Evolutionary conservation across 1,284 basidiomycete genomes (phyloP), one percentile per base, ranked within the genome.

Genomic region (Stereum hirsutum): DNA sequence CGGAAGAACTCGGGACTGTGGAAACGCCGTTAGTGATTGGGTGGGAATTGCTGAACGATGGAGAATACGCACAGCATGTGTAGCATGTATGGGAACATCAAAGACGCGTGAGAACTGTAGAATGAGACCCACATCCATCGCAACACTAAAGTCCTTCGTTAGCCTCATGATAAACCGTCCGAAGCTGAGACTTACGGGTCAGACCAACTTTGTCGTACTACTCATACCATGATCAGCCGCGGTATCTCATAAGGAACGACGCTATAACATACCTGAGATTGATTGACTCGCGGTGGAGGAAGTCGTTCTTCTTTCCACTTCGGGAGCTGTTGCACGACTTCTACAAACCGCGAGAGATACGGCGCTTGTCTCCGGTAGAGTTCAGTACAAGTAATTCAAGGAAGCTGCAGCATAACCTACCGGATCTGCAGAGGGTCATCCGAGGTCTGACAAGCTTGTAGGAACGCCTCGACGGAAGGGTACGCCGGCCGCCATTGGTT

Each of bases 161-260:
- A 40, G 25, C 35, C 23, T 25, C 24, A 14, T 21, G 31, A 33
- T 21, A 34, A 19, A 20, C n/a, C n/a, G n/a, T n/a, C n/a, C 40
- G n/a, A 26, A 33, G 24, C 32, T 34, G 12, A 40, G 28, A 59
- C 77, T 55, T 59, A 87, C 85, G 63, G 19, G 85, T 85, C 45
- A 89, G 63, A 10, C 87, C 84, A 44, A 89, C 79, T 66, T 88
- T 91, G 64, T 96, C 92, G 59, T 95, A 95, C 67, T 79, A 52
- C 32, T 60, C 21, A 20, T 17, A 14, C 24, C 46, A 7, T 39
- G 30, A n/a, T n/a, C n/a, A n/a, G n/a, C n/a, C n/a, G n/a, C n/a
- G n/a, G n/a, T n/a, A n/a, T n/a, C n/a, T n/a, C n/a, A n/a, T n/a
- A n/a, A n/a, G n/a, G n/a, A n/a, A n/a, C n/a, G n/a, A n/a, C n/a